These are phyloP conservation scores for Amylocystis lapponica DNA, from an alignment of 768 basidiomycete genomes.

Conservation along the genomic window DNA sequence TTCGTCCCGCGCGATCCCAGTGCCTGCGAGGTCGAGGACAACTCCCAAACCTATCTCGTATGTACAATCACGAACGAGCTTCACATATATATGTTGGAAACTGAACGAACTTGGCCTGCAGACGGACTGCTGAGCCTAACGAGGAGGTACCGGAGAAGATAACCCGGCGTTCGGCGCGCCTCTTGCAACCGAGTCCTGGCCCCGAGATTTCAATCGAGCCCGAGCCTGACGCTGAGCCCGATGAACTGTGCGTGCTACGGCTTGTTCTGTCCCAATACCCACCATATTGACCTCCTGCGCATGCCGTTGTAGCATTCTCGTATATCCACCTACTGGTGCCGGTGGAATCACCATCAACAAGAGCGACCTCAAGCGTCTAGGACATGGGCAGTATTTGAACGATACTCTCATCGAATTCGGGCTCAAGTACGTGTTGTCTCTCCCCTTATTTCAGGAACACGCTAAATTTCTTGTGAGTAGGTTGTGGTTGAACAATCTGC, in stretches of 20 bases:
- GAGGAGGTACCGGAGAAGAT: too few species aligned
- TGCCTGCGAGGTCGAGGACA: neutral
- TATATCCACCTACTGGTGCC: slow-evolving; percentile 64
- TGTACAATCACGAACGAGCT: neutral
- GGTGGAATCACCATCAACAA: slow-evolving; percentile 80
- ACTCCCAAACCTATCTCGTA: neutral
- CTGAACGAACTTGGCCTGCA: slow-evolving; percentile 1
- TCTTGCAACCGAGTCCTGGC: too few species aligned
- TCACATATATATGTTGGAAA: neutral
- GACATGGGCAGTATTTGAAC: slow-evolving; percentile 84
- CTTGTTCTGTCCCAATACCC: neutral
- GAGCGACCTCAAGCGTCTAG: slow-evolving; percentile 68
- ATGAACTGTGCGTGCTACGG: slow-evolving; percentile 55
- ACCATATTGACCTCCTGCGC: neutral
- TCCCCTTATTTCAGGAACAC: neutral
- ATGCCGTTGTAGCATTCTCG: slow-evolving; percentile 49
- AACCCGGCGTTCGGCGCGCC: slow-evolving; percentile 9
- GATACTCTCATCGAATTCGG: slow-evolving; percentile 97
- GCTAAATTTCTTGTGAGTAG: slow-evolving; percentile 32
- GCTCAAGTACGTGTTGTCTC: slow-evolving; percentile 59
- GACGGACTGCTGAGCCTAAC: neutral
- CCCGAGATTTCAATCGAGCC: neutral
- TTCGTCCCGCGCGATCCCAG: neutral
- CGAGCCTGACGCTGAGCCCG: slow-evolving; percentile 33
- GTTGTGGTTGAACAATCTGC: slow-evolving; percentile 60